A percentile compares a stretch with the other conserved stretches of the same genome.
These are phyloP conservation scores for Penicillium sp. DNA, from an alignment of 2,329 filamentous ascomycete genomes.

Conservation along the genomic window DNA sequence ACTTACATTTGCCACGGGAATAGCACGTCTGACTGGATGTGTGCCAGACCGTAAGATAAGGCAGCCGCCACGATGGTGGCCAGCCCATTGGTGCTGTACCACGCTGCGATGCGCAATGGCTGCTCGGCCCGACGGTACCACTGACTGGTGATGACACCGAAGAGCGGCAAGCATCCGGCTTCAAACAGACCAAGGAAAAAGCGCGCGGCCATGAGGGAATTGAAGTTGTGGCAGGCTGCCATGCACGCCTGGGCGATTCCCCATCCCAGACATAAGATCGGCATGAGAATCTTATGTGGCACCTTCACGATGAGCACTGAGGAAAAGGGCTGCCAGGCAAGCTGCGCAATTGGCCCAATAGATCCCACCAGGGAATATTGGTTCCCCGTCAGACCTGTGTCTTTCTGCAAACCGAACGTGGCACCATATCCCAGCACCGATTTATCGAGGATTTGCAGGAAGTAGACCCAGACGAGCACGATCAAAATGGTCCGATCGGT, in stretches of 20 bases:
- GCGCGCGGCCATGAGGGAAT: conserved; percentile 44
- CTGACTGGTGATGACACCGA: conserved; percentile 43
- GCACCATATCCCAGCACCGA: conserved; percentile 54
- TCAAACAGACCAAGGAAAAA: conserved; percentile 53
- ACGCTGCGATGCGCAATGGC: conserved; percentile 58
- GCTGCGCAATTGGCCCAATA: conserved; percentile 56
- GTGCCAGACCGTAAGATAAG: conserved; percentile 54
- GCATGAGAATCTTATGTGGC: conserved; percentile 56
- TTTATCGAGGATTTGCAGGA: conserved; percentile 54
- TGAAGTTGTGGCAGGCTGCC: conserved; percentile 46
- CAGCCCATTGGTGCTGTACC: conserved; percentile 60
- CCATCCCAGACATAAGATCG: conserved; percentile 46
- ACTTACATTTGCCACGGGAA: conserved; percentile 49
- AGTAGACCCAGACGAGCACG: conserved; percentile 45
- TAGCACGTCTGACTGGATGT: conserved; percentile 45
- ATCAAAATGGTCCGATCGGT: conserved; percentile 56
- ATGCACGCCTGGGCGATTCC: conserved; percentile 47
- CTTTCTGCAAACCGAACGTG: conserved; percentile 51
- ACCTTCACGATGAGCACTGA: conserved; percentile 58
- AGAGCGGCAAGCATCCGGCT: conserved; percentile 47
- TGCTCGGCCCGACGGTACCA: conserved; percentile 54
- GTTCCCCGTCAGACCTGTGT: conserved; percentile 49
- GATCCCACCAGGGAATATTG: conserved; percentile 56
- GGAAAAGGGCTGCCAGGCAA: conserved; percentile 58
- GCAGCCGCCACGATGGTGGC: conserved; percentile 55